A percentile compares a stretch with the other conserved stretches of the same genome.
phyloP scores from a whole-genome alignment of 129 eudicot genomes.

The Flaveria linearis region DNA sequence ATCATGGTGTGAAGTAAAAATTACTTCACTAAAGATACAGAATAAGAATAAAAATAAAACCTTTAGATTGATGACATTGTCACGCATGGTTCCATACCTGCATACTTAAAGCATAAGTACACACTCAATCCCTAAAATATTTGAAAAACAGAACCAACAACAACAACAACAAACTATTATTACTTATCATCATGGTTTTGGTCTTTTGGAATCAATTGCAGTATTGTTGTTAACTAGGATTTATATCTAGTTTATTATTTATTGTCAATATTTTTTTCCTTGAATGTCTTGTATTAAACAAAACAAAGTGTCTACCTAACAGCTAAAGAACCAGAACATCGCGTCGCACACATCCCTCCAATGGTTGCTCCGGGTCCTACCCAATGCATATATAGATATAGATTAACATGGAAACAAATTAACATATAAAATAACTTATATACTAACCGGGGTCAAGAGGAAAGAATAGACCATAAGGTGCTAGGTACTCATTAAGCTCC shows the following conservation, averaged over 20 bases:
- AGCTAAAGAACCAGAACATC: constrained; percentile 98
- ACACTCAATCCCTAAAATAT: constrained; percentile 30
- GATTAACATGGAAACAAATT: constrained; percentile 1
- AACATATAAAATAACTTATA: neutral
- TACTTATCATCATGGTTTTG: neutral
- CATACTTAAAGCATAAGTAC: constrained; percentile 42
- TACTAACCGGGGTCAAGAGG: constrained; percentile 97
- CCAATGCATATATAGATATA: constrained; percentile 8
- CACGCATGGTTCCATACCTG: constrained; percentile 99
- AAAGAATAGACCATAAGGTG: constrained; percentile 91
- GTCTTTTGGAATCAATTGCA: neutral
- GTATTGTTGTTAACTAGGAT: neutral
- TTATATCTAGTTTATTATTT: constrained; percentile 11
- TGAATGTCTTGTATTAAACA: neutral
- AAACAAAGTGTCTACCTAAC: constrained; percentile 62
- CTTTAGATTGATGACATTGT: constrained; percentile 92
- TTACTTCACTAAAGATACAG: neutral
- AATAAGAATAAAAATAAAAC: constrained; percentile 34
- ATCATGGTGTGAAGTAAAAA: constrained; percentile 5
- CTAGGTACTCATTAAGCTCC: constrained; percentile 94
- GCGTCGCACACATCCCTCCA: constrained; percentile 99
- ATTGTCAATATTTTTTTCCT: constrained; percentile 1
- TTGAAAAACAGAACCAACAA: constrained; percentile 8
- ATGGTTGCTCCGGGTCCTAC: constrained; percentile 99
- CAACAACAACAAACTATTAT: neutral